Base-by-base conservation (phyloP, 208 protist genomes). In the Leishmania martiniquensis region DNA sequence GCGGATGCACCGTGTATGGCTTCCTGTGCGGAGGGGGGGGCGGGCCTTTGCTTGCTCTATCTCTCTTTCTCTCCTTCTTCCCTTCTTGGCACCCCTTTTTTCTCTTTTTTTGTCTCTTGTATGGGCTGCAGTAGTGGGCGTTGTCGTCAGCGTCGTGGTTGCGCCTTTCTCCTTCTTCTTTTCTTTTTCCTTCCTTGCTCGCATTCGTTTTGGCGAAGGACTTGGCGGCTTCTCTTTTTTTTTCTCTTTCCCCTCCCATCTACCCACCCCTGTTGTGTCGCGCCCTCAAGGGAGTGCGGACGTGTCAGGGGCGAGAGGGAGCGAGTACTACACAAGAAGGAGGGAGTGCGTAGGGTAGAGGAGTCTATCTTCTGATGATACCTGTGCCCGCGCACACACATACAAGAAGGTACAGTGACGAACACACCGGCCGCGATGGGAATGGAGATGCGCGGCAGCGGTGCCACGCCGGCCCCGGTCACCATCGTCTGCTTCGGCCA, bases 401-500 rank as follows among this genome's bases (percentile, higher is more conserved):
- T 22, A 74, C 66, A 78, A 37, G 22, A 12, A 78, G 39, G 15
- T 42, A 74, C 42, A 52, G 20, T 44, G 37, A 32, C 49, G 29
- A 25, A 57, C 2, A 4, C 15, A 62, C n/a, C 29, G 7, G 20
- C 0, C n/a, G 69, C 47, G 29, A 84, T 84, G 80, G 68, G 67
- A 4, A 79, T 69, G 63, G 70, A 84, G 10, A 49, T 42, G 39
- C 17, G 29, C 45, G 29, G 39, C 63, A 60, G 62, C 3, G 62
- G 57, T 32, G 59, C 62, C 7, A 29, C 37, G 45, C 29, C 66
- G 17, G 49, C 37, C 49, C 17, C 68, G 4, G 59, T 72, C 15
- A 78, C 75, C 44, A 51, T 93, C 34, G 17, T 97, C 68, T 93
- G 91, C 82, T 89, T 97, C 55, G 93, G 93, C 4, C 91, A 99